Evolutionary conservation across 2,329 filamentous ascomycete species (phyloP).

Genomic region (Alternaria hordeiaustralica): DNA sequence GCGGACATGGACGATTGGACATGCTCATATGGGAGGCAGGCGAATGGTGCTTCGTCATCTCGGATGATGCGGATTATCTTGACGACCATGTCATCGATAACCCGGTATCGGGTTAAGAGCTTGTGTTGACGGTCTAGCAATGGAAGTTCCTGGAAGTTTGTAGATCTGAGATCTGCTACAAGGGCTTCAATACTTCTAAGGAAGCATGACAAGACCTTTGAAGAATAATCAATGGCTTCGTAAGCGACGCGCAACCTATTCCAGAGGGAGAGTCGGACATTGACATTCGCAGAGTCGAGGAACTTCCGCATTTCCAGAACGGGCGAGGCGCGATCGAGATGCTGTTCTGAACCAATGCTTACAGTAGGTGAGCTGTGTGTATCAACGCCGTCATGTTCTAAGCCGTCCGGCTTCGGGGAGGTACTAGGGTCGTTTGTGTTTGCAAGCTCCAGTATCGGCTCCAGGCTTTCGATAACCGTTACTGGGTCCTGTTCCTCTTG

Average conservation of each 20-base stretch:
- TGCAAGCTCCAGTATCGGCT: slow-evolving; percentile 82
- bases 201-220: slow-evolving; percentile 87
- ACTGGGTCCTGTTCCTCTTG: slow-evolving; percentile 81
- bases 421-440: slow-evolving; percentile 4
- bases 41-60: slow-evolving; percentile 73
- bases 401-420: slow-evolving; percentile 5
- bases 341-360: slow-evolving; percentile 4
- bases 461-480: slow-evolving; percentile 85
- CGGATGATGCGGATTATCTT: slow-evolving; percentile 71
- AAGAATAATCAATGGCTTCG: slow-evolving; percentile 78
- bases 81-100: slow-evolving; percentile 77
- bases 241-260: slow-evolving; percentile 90
- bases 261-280: slow-evolving; percentile 87
- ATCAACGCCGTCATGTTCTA: slow-evolving; percentile 13
- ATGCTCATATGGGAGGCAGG: slow-evolving; percentile 83
- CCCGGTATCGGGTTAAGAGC: slow-evolving; percentile 78
- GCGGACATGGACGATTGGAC: slow-evolving; percentile 75
- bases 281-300: slow-evolving; percentile 78
- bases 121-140: slow-evolving; percentile 71
- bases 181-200: slow-evolving; percentile 87
- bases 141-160: slow-evolving; percentile 62
- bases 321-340: slow-evolving; percentile 30
- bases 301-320: slow-evolving; percentile 85
- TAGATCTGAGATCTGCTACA: slow-evolving; percentile 69
- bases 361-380: slow-evolving; percentile 20